phyloP scores from a whole-genome alignment of 495 filamentous ascomycete genomes.

The Thozetella sp. region DNA sequence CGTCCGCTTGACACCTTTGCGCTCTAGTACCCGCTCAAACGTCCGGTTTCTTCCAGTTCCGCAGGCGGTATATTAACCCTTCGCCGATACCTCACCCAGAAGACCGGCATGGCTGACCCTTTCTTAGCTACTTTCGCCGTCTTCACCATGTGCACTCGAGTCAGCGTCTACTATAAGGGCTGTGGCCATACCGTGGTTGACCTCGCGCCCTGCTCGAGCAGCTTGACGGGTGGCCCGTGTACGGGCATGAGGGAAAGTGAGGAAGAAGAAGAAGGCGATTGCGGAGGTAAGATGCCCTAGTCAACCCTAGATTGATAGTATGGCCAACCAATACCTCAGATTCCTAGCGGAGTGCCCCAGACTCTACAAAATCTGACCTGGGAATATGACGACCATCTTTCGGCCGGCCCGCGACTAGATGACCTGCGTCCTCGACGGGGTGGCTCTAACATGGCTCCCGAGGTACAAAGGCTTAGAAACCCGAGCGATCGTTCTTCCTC shows the following conservation, averaged over 20 bases:
- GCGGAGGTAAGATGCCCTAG: not conserved
- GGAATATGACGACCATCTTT: not conserved
- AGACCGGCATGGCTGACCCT: not conserved
- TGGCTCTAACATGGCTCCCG: not conserved
- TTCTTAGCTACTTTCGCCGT: not conserved
- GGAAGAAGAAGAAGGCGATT: not conserved
- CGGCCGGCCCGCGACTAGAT: not conserved
- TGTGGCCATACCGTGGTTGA: slow-evolving; percentile 1
- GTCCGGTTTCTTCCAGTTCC: not conserved
- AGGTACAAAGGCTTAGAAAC: not conserved
- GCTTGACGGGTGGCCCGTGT: not conserved
- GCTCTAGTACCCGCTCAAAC: not conserved
- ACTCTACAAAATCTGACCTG: not conserved
- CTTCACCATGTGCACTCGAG: not conserved
- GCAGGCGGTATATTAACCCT: too few species aligned
- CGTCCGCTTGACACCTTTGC: too few species aligned
- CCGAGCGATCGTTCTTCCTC: slow-evolving; percentile 1
- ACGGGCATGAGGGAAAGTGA: not conserved
- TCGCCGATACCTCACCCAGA: not conserved
- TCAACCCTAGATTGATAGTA: not conserved
- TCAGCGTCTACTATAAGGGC: not conserved
- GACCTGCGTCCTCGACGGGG: not conserved
- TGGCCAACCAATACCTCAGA: slow-evolving; percentile 3
- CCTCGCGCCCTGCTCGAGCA: not conserved
- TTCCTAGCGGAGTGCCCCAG: not conserved